phyloP scores from a whole-genome alignment of 106 monocot species.

The Dendrobium chrysotoxum region DNA sequence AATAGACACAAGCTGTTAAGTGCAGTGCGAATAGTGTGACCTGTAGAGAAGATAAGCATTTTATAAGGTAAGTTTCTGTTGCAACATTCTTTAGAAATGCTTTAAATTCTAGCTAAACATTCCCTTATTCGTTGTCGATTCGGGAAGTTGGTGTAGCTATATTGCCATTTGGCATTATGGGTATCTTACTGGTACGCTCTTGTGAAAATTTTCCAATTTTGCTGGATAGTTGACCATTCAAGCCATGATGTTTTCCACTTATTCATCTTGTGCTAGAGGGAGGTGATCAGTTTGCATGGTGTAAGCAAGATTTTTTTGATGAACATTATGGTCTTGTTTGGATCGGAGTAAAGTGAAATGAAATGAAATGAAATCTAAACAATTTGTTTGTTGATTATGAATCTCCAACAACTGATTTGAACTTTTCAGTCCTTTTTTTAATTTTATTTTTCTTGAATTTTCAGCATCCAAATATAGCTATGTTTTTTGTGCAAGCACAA shows the following conservation, averaged over 20 bases:
- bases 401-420: too few relatives aligned
- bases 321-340: background rate
- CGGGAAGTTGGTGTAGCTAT: background rate
- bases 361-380: background rate
- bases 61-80: background rate
- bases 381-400: too few relatives aligned
- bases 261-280: background rate
- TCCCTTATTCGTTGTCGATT: background rate
- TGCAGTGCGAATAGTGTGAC: conserved; percentile 45
- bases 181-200: background rate
- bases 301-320: background rate
- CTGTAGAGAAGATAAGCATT: conserved; percentile 11
- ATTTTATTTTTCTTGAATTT: too few relatives aligned
- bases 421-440: too few relatives aligned
- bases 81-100: background rate
- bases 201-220: background rate
- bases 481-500: background rate
- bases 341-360: background rate
- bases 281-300: background rate
- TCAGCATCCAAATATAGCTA: too few relatives aligned
- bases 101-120: background rate
- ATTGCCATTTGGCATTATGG: too few relatives aligned
- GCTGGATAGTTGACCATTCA: background rate
- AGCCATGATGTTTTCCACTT: background rate
- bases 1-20: conserved; percentile 30